A percentile compares a stretch with the other conserved stretches of the same genome.
Evolutionary conservation across 1,284 basidiomycete genomes (phyloP).

Genomic region (Pholiota adiposa): DNA sequence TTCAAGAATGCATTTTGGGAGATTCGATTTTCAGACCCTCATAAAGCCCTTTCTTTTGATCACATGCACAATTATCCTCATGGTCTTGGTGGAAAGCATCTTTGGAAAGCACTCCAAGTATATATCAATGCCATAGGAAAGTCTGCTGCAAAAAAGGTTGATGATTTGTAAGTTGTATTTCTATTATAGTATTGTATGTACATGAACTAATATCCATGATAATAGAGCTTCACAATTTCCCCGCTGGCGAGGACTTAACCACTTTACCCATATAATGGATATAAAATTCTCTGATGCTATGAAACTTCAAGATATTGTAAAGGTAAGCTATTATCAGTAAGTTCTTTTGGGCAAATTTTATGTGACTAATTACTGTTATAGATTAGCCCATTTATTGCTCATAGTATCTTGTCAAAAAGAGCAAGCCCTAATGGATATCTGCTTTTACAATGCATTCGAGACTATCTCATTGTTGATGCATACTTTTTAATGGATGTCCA

Average conservation of each 20-base stretch:
- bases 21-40: constrained; percentile 30
- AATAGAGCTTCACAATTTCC: neutral
- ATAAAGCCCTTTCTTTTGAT: constrained; percentile 38
- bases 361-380: constrained; percentile 14
- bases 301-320: constrained; percentile 43
- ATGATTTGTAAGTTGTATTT: neutral
- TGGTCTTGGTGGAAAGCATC: constrained; percentile 36
- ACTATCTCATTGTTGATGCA: constrained; percentile 33
- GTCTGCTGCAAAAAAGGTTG: neutral
- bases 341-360: neutral
- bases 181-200: no score
- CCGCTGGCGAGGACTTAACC: constrained; percentile 37
- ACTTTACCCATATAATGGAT: constrained; percentile 35
- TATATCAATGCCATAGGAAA: constrained; percentile 11
- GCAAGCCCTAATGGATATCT: constrained; percentile 20
- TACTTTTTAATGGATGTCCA: constrained; percentile 36
- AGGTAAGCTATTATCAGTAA: constrained; percentile 30
- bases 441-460: constrained; percentile 30
- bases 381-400: constrained; percentile 32
- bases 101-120: constrained; percentile 27
- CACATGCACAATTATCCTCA: constrained; percentile 36
- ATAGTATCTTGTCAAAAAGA: constrained; percentile 28
- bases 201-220: no score
- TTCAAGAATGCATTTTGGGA: constrained; percentile 41
- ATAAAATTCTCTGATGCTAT: constrained; percentile 39